A percentile compares a stretch with the other conserved stretches of the same genome.
Conservation (phyloP, 306 rosid genomes). For the Begonia fuchsioides region DNA sequence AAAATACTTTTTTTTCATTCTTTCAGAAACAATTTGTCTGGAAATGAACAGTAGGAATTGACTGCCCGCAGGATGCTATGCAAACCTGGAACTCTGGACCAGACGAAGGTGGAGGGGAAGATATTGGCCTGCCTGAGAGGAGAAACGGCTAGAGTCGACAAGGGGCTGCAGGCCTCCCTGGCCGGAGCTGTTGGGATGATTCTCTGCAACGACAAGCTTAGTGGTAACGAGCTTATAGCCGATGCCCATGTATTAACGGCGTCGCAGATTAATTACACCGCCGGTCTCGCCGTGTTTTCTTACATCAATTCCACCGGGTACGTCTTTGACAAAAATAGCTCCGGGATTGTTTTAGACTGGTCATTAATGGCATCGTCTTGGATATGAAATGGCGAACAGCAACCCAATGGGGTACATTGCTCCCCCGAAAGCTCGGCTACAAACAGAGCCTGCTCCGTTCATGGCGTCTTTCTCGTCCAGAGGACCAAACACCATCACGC, state of each 20-base stretch:
- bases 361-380: no score
- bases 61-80: conserved; percentile 23
- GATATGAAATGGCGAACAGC: conserved; percentile 12
- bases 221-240: conserved; percentile 20
- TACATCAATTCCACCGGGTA: conserved; percentile 49
- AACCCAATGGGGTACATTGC: conserved; percentile 39
- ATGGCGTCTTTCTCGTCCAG: conserved; percentile 66
- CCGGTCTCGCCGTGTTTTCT: conserved; percentile 24
- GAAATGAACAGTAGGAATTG: no score
- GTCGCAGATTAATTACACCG: conserved; percentile 29
- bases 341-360: no score
- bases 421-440: conserved; percentile 20
- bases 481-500: conserved; percentile 50
- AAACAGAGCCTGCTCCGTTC: conserved; percentile 42
- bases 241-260: conserved; percentile 52
- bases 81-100: conserved; percentile 27
- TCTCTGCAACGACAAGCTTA: conserved; percentile 30
- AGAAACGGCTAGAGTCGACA: conserved; percentile 18
- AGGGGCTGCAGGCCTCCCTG: conserved; percentile 30
- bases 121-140: conserved; percentile 58
- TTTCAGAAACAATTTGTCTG: background rate
- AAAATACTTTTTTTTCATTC: background rate
- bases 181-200: conserved; percentile 76
- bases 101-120: conserved; percentile 33
- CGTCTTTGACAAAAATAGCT: background rate